Base-by-base conservation (phyloP, 768 basidiomycete genomes). In the Lentinus brumalis region DNA sequence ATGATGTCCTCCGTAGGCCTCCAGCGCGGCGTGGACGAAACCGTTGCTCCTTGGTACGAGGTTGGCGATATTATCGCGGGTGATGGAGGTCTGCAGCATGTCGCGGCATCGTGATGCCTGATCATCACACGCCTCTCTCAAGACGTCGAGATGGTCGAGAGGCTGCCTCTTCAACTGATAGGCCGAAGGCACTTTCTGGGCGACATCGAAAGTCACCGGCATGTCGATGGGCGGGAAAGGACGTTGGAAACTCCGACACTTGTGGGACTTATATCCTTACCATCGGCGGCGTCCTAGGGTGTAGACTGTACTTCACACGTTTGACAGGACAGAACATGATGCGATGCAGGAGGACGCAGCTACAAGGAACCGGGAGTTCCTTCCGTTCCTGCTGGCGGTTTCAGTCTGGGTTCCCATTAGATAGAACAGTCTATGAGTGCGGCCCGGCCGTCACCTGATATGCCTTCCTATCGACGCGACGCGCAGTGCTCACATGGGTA, bases 1-100 rank as follows among this genome's bases (percentile, higher is more conserved):
- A 3, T 49, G 53, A 30, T 60, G 59, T 0, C 31, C 5, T 14
- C 46, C 53, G 21, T 60, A 60, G 14, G 59, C 59, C 16, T 60
- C 53, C 31, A 55, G n/a, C 14, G 50, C 53, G 0, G 53, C 39
- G 18, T 50, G 53, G 10, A 40, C 56, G 21, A 49, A 57, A 4
- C 46, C 56, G 21, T 49, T 57, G 51, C 51, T 54, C 42, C 32
- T 16, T 0, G 58, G 51, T 14, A 12, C 14, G n/a, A 60, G 39
- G 1, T 18, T 16, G 3, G 29, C 10, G 5, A 53, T 18, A 9
- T 60, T 51, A 10, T 49, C 31, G 6, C 18, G 5, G 5, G 44
- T 16, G 15, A 60, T 10, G 1, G 58, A 60, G 18, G 16, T 35
- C 39, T 60, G 58, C 10, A 16, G 10, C 16, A 54, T 29, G 2